Evolutionary conservation across 164 flowering plant species (phyloP), one percentile per base, ranked within the genome.

Genomic region (Magnolia officinalis): DNA sequence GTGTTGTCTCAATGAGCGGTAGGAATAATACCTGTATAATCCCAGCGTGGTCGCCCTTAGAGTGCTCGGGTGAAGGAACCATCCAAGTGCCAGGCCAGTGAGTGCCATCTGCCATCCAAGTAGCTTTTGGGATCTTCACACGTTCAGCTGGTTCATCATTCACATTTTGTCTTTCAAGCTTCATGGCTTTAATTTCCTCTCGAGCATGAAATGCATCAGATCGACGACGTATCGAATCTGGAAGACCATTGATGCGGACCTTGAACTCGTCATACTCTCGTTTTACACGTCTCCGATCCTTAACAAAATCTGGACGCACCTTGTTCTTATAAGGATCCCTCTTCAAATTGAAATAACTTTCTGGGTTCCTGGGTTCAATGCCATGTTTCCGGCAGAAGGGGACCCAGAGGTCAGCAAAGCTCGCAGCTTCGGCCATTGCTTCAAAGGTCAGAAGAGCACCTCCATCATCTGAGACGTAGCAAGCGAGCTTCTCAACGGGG

Each of bases 31-130:
- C 94, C 88, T 92, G 97, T 13, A 92, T 88, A 55, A 92, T 91
- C 31, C 97, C 95, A 0, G 95, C 88, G 72, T 92, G 97, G 74
- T 92, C 95, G 21, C 97, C 92, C 78, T 85, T 92, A 20, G 87
- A 77, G 70, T 92, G 97, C n/a, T 92, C 97, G 2, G 81, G 65
- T 2, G 81, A 16, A 7, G 92, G 77, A 14, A 71, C 74, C 0
- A 87, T 74, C 97, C 97, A 92, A 23, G 95, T 85, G 11, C 97
- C 97, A 2, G 97, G 95, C 97, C 97, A 92, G 49, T 92, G 97
- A n/a, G 95, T 91, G 4, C 91, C 95, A 76, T 92, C 95, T 23
- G 95, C 95, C 97, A 92, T 92, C 97, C 97, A 92, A 0, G 96
- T 93, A 1, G 96, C 96, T 71, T 91, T 93, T 18, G 50, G 84